Percentiles rank a stretch among this genome's conserved stretches.
Conservation (phyloP, 345 rosid species). For the Populus tremula region DNA sequence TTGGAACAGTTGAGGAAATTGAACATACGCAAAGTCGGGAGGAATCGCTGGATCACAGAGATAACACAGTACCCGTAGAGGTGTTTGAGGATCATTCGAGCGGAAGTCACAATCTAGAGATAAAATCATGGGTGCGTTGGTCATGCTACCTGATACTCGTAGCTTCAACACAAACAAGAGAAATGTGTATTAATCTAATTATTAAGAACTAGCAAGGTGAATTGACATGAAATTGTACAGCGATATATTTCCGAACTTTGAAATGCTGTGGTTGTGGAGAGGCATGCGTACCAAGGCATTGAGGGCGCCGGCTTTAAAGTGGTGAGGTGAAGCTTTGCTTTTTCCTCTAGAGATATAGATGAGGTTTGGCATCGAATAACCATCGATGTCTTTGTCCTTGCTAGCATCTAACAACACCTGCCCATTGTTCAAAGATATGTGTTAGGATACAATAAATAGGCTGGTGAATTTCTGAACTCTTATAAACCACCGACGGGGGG, state of each 20-base stretch:
- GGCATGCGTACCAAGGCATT: slow-evolving; percentile 44
- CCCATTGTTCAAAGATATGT: neutral
- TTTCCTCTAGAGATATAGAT: slow-evolving; percentile 67
- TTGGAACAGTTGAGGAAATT: slow-evolving; percentile 65
- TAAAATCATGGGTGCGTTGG: slow-evolving; percentile 63
- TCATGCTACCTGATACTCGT: slow-evolving; percentile 66
- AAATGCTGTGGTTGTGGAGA: neutral
- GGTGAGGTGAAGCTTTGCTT: slow-evolving; percentile 44
- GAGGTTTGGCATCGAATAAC: slow-evolving; percentile 49
- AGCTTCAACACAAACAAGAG: slow-evolving; percentile 36
- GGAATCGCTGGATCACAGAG: slow-evolving; percentile 35
- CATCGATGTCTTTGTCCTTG: slow-evolving; percentile 39
- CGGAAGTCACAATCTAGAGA: slow-evolving; percentile 80
- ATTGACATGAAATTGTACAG: too few species aligned
- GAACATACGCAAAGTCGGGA: slow-evolving; percentile 42
- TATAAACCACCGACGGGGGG: too few species aligned
- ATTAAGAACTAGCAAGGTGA: too few species aligned
- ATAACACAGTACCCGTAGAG: slow-evolving; percentile 52
- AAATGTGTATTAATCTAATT: too few species aligned
- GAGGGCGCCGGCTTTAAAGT: slow-evolving; percentile 86
- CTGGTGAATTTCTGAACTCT: too few species aligned
- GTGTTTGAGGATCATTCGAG: slow-evolving; percentile 65
- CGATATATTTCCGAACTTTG: too few species aligned
- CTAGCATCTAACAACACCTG: slow-evolving; percentile 50
- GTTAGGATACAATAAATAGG: too few species aligned